A percentile compares a stretch with the other conserved stretches of the same genome.
Conservation (phyloP, 768 basidiomycete species). For the Tricholoma terreum region DNA sequence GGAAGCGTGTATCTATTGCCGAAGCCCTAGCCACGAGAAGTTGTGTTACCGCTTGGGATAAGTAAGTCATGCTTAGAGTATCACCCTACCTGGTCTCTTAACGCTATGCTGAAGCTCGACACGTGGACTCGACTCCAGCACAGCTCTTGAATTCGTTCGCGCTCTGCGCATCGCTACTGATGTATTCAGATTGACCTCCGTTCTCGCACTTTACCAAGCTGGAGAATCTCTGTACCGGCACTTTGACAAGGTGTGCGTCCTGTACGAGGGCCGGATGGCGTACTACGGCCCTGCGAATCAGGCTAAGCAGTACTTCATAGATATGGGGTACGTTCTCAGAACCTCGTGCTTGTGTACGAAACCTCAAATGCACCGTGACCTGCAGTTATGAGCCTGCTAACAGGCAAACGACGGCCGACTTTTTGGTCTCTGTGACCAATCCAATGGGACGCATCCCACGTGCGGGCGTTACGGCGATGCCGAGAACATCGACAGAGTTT, state of each 20-base stretch:
- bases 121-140: slow-evolving; percentile 63
- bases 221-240: slow-evolving; percentile 60
- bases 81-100: background rate
- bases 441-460: slow-evolving; percentile 57
- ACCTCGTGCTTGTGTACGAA: too few species aligned
- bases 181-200: slow-evolving; percentile 50
- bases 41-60: slow-evolving; percentile 43
- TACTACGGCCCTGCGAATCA: slow-evolving; percentile 68
- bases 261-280: slow-evolving; percentile 70
- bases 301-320: slow-evolving; percentile 70
- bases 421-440: slow-evolving; percentile 61
- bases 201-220: slow-evolving; percentile 84
- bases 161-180: slow-evolving; percentile 66
- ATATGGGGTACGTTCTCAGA: slow-evolving; percentile 39
- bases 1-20: slow-evolving; percentile 58
- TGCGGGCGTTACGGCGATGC: slow-evolving; percentile 39
- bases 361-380: background rate
- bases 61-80: slow-evolving; percentile 8
- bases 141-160: slow-evolving; percentile 69
- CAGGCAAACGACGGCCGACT: slow-evolving; percentile 65
- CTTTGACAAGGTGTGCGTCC: slow-evolving; percentile 81
- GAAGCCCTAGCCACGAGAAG: slow-evolving; percentile 60
- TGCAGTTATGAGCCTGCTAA: slow-evolving; percentile 52
- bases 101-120: slow-evolving; percentile 48
- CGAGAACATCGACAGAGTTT: slow-evolving; percentile 58